Evolutionary conservation across 345 rosid species (phyloP), one percentile per base, ranked within the genome.

Genomic region (Triadica sebifera): DNA sequence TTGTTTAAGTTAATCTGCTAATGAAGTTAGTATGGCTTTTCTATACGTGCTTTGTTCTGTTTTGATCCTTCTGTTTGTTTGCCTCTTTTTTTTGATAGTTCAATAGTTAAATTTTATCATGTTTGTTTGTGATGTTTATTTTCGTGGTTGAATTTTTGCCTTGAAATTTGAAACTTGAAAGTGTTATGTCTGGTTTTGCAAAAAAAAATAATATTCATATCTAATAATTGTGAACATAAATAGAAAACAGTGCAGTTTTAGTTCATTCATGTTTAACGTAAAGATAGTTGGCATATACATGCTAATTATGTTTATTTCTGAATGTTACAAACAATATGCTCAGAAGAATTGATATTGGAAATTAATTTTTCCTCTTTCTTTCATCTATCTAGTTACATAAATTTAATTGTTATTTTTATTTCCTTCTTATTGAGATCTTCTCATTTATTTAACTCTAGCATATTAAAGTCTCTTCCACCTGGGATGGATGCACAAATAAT

Each of bases 321-420:
- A 49, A 65, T 72, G 53, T 69, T 80, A 86, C 86, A 88, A 88
- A 80, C 43, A 72, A 52, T 71, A 75, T 86, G 80, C 84, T 20
- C 22, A 8, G 39, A 49, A 16, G 46, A 46, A 20, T 37, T 12
- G 62, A 13, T 9, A 17, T 20, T 13, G 56, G 50, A 51, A 9
- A 0, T 45, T 12, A 38, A 12, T 8, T 13, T 41, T 12, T 29
- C 39, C 16, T 34, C 45, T 67, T 51, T 52, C n/a, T 49, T 49
- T 15, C 37, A 29, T 67, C 20, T 43, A 19, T 46, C 43, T 67
- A 38, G 20, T 41, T 39, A 12, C 16, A 56, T 13, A 45, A 15
- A 37, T 25, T 24, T 68, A 43, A 62, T 20, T 39, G 57, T 46
- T 25, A 47, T 47, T 51, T 12, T 10, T 65, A n/a, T 73, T 46